Evolutionary conservation across 1,139 yeast species (phyloP).

Genomic region (Zygoascus sp.): DNA sequence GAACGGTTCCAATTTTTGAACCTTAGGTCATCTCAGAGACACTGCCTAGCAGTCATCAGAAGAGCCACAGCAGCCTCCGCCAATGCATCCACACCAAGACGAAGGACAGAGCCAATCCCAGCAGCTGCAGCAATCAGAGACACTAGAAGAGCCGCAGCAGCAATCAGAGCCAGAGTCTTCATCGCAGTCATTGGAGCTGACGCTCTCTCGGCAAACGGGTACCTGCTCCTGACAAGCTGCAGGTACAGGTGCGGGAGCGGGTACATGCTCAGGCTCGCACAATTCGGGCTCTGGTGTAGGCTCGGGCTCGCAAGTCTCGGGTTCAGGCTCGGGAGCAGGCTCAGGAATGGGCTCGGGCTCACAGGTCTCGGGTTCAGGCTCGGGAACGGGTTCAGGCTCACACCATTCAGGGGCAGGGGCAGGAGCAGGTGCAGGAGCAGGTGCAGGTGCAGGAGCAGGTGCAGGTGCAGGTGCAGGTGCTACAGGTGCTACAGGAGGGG

Average conservation of each 20-base stretch:
- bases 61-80: background rate
- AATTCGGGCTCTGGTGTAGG: conserved; percentile 12
- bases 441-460: conserved; percentile 13
- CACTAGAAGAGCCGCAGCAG: conserved; percentile 2
- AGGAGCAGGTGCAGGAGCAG: conserved; percentile 12
- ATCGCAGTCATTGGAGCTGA: background rate
- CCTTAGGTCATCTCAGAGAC: too few species aligned
- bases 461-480: conserved; percentile 12
- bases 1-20: too few species aligned
- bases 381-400: conserved; percentile 12
- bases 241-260: conserved; percentile 11
- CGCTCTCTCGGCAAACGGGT: background rate
- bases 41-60: background rate
- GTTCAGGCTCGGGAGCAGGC: conserved; percentile 9
- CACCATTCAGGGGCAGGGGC: conserved; percentile 8
- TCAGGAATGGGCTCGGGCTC: conserved; percentile 14
- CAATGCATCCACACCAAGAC: background rate
- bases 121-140: conserved; percentile 7
- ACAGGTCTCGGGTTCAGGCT: conserved; percentile 10
- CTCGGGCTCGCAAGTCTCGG: background rate
- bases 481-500: conserved; percentile 11
- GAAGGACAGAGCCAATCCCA: conserved; percentile 6
- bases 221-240: conserved; percentile 5
- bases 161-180: conserved; percentile 1
- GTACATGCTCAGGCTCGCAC: conserved; percentile 9